Percentiles rank a stretch among this genome's conserved stretches.
phyloP scores from a whole-genome alignment of 1,284 basidiomycete species.

The Dichomitus squalens region DNA sequence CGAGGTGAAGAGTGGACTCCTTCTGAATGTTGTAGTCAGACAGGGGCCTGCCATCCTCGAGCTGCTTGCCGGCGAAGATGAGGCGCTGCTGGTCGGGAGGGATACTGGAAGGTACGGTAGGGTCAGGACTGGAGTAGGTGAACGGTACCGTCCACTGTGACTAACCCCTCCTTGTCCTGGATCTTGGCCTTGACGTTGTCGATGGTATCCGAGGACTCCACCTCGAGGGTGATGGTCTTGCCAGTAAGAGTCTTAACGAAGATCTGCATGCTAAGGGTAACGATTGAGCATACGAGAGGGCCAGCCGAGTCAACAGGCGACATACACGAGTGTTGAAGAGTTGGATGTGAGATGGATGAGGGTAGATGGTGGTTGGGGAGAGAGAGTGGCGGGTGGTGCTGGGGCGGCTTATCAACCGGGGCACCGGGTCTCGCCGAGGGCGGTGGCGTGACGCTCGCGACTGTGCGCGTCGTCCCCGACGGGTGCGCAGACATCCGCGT shows the following conservation, averaged over 20 bases:
- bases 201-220: slow-evolving; percentile 31
- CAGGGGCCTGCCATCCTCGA: slow-evolving; percentile 30
- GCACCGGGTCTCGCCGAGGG: slow-evolving; percentile 6
- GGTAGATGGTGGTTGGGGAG: slow-evolving; percentile 31
- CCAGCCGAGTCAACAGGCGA: not conserved
- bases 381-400: slow-evolving; percentile 18
- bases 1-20: slow-evolving; percentile 32
- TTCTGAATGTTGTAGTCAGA: slow-evolving; percentile 34
- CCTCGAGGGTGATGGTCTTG: slow-evolving; percentile 34
- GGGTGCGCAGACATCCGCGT: not conserved
- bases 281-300: not conserved
- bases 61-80: slow-evolving; percentile 34
- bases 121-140: not conserved
- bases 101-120: slow-evolving; percentile 9
- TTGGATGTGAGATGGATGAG: slow-evolving; percentile 6
- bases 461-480: not conserved
- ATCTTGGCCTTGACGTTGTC: slow-evolving; percentile 34
- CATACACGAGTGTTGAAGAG: slow-evolving; percentile 9
- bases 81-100: slow-evolving; percentile 32
- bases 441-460: not conserved
- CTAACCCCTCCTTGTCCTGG: slow-evolving; percentile 32
- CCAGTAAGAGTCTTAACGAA: slow-evolving; percentile 35
- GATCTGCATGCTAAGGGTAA: slow-evolving; percentile 30
- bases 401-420: slow-evolving; percentile 27
- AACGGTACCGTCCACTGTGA: not conserved